Base-by-base conservation (phyloP, 2,329 filamentous ascomycete genomes). In the Aspergillus sp. region DNA sequence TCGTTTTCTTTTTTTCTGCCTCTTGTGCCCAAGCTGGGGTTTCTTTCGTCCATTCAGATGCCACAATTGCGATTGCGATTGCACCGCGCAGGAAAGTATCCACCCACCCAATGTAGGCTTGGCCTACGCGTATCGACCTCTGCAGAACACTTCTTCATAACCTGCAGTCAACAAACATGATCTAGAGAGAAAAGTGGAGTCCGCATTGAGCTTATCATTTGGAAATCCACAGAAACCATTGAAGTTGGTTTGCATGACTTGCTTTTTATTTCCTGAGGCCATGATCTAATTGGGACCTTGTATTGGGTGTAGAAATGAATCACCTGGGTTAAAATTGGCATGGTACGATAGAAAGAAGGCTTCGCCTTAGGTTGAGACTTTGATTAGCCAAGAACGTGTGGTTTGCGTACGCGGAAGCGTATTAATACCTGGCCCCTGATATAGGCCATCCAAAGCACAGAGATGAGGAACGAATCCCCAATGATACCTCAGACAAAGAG, bases 191-290 rank as follows among this genome's bases (percentile, higher is more conserved):
- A n/a, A 7, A 46, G 33, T 49, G 51, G 50, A 46, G 50, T 40
- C 20, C 3, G 20, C 34, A 27, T 54, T 51, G 51, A 58, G 56
- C 51, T 58, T 54, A 54, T 46, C 54, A 20, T 50, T 45, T 45
- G 47, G 19, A n/a, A 49, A 13, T 27, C 15, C 51, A 48, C 42
- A 47, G 44, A 30, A 17, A 44, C 15, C 33, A 17, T 30, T 42
- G 19, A 42, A 45, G 41, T 20, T 37, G 51, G 17, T 53, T 53
- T 53, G 33, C 33, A 11, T 39, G 19, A 13, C 46, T 37, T 53
- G 24, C 34, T 8, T 46, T 17, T 5, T 1, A n/a, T 19, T 46
- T 37, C 39, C 37, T 33, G 51, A 45, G 41, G 15, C 17, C 22
- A 41, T 52, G n/a, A 40, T 24, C 19, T 37, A 44, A 27, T 54